Base-by-base conservation (phyloP, 192 early-diverging fungal species). In the Phlyctochytrium arcticum region DNA sequence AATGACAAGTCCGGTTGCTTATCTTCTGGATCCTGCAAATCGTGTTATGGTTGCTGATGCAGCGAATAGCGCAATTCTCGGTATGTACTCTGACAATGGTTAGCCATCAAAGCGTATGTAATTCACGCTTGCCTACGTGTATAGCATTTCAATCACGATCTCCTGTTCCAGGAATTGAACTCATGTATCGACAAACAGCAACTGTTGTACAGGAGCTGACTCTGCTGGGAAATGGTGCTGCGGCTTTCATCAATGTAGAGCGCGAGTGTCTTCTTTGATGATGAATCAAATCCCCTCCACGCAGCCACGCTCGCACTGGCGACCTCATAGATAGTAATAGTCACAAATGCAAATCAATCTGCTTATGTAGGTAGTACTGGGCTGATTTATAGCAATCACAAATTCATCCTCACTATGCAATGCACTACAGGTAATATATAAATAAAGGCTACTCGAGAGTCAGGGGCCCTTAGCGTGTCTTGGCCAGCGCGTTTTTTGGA, bases 401-500 rank as follows among this genome's bases (percentile, higher is more conserved):
- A n/a, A n/a, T n/a, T n/a, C n/a, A n/a, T n/a, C n/a, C n/a, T n/a
- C n/a, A n/a, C n/a, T n/a, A n/a, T n/a, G n/a, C n/a, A n/a, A n/a
- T n/a, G n/a, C n/a, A n/a, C n/a, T n/a, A n/a, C n/a, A n/a, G n/a
- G n/a, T n/a, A n/a, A n/a, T n/a, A n/a, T n/a, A n/a, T n/a, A n/a
- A n/a, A n/a, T n/a, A n/a, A n/a, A n/a, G n/a, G n/a, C n/a, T n/a
- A n/a, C n/a, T n/a, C n/a, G n/a, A n/a, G n/a, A n/a, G n/a, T n/a
- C n/a, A n/a, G n/a, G n/a, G n/a, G n/a, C 1, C 50, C 55, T 32
- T 63, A 63, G 26, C 54, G 63, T 17, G 23, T 7, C 37, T 54
- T 49, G 8, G 49, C 57, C 8, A 72, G 64, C 6, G 70, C 75
- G 32, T 69, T 73, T 15, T 71, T 67, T 3, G 70, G 75, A 31